Evolutionary conservation across 345 rosid species (phyloP), one percentile per base, ranked within the genome.

Genomic region (Cardamine resedifolia): DNA sequence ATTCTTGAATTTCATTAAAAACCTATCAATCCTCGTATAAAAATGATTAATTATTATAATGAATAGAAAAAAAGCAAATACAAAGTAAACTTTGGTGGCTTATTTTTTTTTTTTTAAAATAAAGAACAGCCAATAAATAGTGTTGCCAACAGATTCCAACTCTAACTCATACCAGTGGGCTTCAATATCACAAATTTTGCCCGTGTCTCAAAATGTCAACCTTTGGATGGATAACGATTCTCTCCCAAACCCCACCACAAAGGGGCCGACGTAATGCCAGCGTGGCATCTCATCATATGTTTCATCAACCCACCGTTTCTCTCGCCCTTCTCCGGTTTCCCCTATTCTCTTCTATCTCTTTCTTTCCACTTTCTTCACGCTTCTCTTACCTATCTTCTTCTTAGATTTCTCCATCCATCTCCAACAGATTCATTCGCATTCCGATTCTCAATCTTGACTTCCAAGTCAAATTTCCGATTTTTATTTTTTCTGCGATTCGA

Each of bases 251-350:
- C 50, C 7, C 48, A 47, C 19, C 6, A 44, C 0, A 1, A 33
- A 1, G 7, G 68, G 41, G 9, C 58, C 78, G 69, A 61, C 23
- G 6, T 9, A 18, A 6, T 52, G 69, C 68, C 78, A 75, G 63
- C 73, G 58, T 75, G 78, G 73, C 73, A 50, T 2, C 36, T 26
- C 10, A 34, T 48, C 3, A 27, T 15, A 45, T 33, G 0, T n/a
- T 15, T 45, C 6, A 57, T 19, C 11, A 58, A 66, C 68, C 68
- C 73, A 74, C 39, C 68, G 78, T 39, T 41, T 59, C 20, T 58
- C 10, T 66, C 72, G 26, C 60, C 4, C 36, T 41, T 19, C 31
- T 20, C 55, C 47, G 55, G 63, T 72, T 72, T 21, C 39, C 23
- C 1, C 4, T 34, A 36, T 36, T 36, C 14, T 30, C 33, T 38